Evolutionary conservation across 2,329 filamentous ascomycete species (phyloP).

Genomic region (Aspergillus sp.): DNA sequence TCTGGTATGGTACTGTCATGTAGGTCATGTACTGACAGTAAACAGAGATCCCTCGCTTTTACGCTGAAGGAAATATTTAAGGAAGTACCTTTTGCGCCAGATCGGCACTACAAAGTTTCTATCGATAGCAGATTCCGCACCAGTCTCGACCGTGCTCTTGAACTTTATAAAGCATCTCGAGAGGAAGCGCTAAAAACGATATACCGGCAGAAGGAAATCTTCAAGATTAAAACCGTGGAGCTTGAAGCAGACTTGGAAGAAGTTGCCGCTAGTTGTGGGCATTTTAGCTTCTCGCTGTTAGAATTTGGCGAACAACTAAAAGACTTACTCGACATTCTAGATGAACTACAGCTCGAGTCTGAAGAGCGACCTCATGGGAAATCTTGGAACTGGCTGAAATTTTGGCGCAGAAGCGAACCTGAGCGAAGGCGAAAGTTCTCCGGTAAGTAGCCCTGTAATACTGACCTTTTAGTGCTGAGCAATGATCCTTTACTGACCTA

Average conservation of each 20-base stretch:
- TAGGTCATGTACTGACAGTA: conserved; percentile 3
- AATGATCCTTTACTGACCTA: conserved; percentile 1
- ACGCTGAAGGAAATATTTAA: conserved; percentile 86
- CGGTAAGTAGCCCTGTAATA: not conserved
- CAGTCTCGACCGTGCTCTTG: conserved; percentile 77
- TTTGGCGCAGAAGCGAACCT: conserved; percentile 59
- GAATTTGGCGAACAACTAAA: conserved; percentile 90
- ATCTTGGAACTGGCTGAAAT: conserved; percentile 81
- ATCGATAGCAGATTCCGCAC: conserved; percentile 77
- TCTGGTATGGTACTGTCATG: not conserved
- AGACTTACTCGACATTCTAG: conserved; percentile 76
- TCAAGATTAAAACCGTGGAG: conserved; percentile 66
- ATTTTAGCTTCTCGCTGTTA: conserved; percentile 89
- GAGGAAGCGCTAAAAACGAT: conserved; percentile 74
- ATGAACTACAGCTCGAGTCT: conserved; percentile 72
- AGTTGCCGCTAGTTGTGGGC: conserved; percentile 93
- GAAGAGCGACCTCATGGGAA: conserved; percentile 62
- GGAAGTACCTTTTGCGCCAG: conserved; percentile 76
- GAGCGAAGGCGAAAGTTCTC: conserved; percentile 23
- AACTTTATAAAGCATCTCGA: conserved; percentile 74
- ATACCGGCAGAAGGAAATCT: conserved; percentile 76
- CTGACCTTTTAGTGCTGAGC: not conserved
- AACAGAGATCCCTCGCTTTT: conserved; percentile 80
- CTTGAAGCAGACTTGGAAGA: conserved; percentile 94
- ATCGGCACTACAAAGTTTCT: conserved; percentile 66